phyloP scores from a whole-genome alignment of 768 basidiomycete species.

The Russula olivacea region DNA sequence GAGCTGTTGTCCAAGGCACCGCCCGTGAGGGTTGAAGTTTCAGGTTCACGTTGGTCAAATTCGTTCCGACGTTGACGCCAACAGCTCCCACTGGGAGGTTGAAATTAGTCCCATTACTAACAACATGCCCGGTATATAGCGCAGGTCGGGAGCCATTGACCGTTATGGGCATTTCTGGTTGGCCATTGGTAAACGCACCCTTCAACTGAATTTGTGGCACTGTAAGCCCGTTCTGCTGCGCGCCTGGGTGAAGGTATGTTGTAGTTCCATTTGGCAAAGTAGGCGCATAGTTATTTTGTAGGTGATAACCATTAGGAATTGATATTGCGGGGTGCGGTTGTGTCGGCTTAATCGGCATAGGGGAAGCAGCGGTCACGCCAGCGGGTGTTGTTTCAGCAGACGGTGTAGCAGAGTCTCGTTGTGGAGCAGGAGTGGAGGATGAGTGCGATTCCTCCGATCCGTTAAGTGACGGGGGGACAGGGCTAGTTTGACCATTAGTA shows the following conservation, averaged over 20 bases:
- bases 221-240: constrained; percentile 40
- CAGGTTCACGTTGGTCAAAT: constrained; percentile 41
- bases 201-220: constrained; percentile 59
- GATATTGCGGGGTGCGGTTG: constrained; percentile 36
- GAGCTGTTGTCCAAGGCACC: constrained; percentile 36
- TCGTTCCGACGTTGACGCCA: constrained; percentile 30
- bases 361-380: constrained; percentile 30
- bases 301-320: constrained; percentile 40
- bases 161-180: constrained; percentile 28
- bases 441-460: constrained; percentile 26
- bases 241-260: constrained; percentile 32
- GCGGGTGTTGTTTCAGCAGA: constrained; percentile 10
- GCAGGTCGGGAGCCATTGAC: constrained; percentile 29
- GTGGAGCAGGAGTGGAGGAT: constrained; percentile 10
- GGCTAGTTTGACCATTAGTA: constrained; percentile 16
- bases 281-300: constrained; percentile 39
- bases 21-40: constrained; percentile 38
- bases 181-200: constrained; percentile 41
- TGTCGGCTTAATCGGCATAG: constrained; percentile 46
- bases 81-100: constrained; percentile 32
- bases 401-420: constrained; percentile 14
- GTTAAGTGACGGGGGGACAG: constrained; percentile 9
- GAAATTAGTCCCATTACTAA: constrained; percentile 36
- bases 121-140: constrained; percentile 37
- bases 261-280: constrained; percentile 33